A percentile compares a stretch with the other conserved stretches of the same genome.
phyloP scores from a whole-genome alignment of 192 early-diverging fungal genomes.

The Podila clonocystis region DNA sequence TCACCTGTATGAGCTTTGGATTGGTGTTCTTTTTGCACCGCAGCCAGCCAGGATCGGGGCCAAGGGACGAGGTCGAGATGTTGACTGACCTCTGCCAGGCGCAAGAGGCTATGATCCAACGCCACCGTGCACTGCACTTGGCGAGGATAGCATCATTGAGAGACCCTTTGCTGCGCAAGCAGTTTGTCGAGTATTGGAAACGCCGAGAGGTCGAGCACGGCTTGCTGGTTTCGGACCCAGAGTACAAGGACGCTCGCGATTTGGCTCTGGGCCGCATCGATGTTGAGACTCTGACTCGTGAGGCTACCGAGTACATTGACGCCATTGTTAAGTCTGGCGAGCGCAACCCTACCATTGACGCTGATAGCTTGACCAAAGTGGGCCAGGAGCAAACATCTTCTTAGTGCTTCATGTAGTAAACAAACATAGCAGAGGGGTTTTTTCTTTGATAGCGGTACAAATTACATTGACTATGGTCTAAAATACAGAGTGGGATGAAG shows the following conservation, averaged over 20 bases:
- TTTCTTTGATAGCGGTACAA: neutral
- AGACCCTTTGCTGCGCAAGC: slow-evolving; percentile 34
- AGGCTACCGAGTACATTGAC: slow-evolving; percentile 37
- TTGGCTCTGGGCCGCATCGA: slow-evolving; percentile 45
- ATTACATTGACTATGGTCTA: neutral
- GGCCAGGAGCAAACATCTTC: slow-evolving; percentile 11
- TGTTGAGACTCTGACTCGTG: slow-evolving; percentile 27
- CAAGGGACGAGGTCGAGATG: slow-evolving; percentile 34
- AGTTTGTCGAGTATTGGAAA: slow-evolving; percentile 53
- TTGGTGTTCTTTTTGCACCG: slow-evolving; percentile 21
- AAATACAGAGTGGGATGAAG: too few species aligned
- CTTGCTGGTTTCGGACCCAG: slow-evolving; percentile 18
- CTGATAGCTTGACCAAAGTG: slow-evolving; percentile 10
- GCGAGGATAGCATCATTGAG: slow-evolving; percentile 35
- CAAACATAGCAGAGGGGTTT: neutral
- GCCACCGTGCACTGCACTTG: slow-evolving; percentile 40
- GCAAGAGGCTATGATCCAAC: slow-evolving; percentile 42
- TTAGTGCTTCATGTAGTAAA: neutral
- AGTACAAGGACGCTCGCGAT: slow-evolving; percentile 48
- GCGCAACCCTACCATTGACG: neutral
- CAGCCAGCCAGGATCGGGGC: neutral
- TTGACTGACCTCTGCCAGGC: slow-evolving; percentile 41
- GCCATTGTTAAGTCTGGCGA: slow-evolving; percentile 31
- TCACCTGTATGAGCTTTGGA: slow-evolving; percentile 25
- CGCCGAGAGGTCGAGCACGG: slow-evolving; percentile 42